Conservation (phyloP, 2,329 filamentous ascomycete species). For the Dryadomyces quercus-mongolicae region DNA sequence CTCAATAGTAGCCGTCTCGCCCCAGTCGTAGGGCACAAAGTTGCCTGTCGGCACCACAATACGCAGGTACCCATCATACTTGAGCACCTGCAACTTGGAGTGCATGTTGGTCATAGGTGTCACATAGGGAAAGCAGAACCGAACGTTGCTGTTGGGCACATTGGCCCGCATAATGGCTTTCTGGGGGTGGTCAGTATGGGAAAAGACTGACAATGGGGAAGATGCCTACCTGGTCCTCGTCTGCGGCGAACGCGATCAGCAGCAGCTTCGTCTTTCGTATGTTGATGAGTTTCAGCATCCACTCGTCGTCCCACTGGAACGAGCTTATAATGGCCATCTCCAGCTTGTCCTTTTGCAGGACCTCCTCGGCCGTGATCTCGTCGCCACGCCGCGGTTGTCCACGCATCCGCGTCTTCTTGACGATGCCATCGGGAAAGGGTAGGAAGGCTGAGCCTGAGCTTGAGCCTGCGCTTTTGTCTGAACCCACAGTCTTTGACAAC, state of each 20-base stretch:
- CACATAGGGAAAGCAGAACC: slow-evolving; percentile 77
- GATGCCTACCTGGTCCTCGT: slow-evolving; percentile 36
- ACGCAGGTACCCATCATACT: slow-evolving; percentile 59
- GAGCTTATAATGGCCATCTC: slow-evolving; percentile 73
- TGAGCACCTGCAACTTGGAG: slow-evolving; percentile 87
- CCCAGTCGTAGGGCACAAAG: slow-evolving; percentile 78
- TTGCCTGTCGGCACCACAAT: slow-evolving; percentile 84
- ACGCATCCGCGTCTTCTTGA: slow-evolving; percentile 72
- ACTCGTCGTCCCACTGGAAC: slow-evolving; percentile 75
- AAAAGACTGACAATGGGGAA: background rate
- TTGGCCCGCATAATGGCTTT: slow-evolving; percentile 36
- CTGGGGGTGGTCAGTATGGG: slow-evolving; percentile 17
- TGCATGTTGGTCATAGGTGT: slow-evolving; percentile 78
- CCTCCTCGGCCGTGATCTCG: slow-evolving; percentile 80
- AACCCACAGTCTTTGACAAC: too few relatives aligned
- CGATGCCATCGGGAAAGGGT: slow-evolving; percentile 43
- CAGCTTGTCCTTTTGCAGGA: slow-evolving; percentile 61
- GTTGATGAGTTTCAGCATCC: slow-evolving; percentile 63
- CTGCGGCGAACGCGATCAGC: slow-evolving; percentile 43
- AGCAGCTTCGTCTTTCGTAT: slow-evolving; percentile 46
- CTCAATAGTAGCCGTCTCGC: slow-evolving; percentile 72
- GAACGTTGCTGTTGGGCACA: slow-evolving; percentile 40
- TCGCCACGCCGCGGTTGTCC: slow-evolving; percentile 48
- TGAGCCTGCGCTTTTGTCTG: too few relatives aligned
- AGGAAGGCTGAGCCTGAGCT: slow-evolving; percentile 12